Conservation (phyloP, 495 filamentous ascomycete genomes). For the Hyaloscypha finlandica region DNA sequence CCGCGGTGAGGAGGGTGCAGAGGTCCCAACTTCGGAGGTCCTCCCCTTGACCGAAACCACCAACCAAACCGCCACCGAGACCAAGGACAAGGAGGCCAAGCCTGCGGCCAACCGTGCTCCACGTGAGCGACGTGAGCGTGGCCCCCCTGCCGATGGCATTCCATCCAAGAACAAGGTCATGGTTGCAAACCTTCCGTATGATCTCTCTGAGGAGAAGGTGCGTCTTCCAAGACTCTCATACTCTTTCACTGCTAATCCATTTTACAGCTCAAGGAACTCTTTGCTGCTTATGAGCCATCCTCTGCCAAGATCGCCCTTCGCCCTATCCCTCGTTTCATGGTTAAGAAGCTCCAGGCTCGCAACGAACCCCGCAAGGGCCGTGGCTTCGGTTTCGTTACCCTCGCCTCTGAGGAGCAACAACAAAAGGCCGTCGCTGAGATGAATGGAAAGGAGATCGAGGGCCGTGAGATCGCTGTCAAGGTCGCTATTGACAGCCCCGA, state of each 20-base stretch:
- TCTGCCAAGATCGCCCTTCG: constrained; percentile 98
- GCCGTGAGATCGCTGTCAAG: constrained; percentile 99
- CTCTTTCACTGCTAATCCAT: constrained; percentile 41
- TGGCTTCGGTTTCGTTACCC: constrained; percentile 97
- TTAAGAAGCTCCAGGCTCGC: constrained; percentile 97
- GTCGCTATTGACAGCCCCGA: constrained; percentile 98
- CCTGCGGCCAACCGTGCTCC: constrained; percentile 37
- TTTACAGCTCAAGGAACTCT: constrained; percentile 90
- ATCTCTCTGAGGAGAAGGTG: constrained; percentile 96
- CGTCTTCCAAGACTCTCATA: constrained; percentile 25
- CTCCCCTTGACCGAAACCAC: constrained; percentile 56
- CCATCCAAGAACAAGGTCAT: constrained; percentile 99
- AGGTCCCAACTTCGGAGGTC: constrained; percentile 39
- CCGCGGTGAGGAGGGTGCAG: constrained; percentile 36
- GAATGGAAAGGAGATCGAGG: constrained; percentile 98
- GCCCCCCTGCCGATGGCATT: constrained; percentile 95
- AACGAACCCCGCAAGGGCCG: constrained; percentile 98
- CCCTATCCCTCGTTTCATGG: constrained; percentile 99
- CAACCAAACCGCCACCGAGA: constrained; percentile 45
- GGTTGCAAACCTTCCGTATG: constrained; percentile 98
- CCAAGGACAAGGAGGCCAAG: constrained; percentile 39
- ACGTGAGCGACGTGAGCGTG: constrained; percentile 77
- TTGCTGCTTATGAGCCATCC: constrained; percentile 81
- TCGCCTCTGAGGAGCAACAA: constrained; percentile 92
- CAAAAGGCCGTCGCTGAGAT: constrained; percentile 96